Base-by-base conservation (phyloP, 495 filamentous ascomycete species). In the Penicillium subrubescens region DNA sequence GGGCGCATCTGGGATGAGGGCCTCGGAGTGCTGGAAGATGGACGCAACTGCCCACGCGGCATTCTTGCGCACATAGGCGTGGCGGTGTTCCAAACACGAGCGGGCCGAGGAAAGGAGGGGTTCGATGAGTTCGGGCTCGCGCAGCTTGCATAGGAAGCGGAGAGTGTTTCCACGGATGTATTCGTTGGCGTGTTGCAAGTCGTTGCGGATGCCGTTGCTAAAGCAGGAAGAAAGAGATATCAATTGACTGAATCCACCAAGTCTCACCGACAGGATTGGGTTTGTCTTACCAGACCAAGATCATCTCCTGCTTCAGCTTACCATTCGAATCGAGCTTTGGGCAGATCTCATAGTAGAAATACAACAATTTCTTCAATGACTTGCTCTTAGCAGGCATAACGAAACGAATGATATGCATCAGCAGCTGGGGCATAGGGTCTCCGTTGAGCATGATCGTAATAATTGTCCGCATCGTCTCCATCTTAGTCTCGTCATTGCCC, bases 321-420 rank as follows among this genome's bases (percentile, higher is more conserved):
- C 96, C 96, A 66, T 80, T 87, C 27, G 88, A 82, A 77, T 98
- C 96, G 46, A 89, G 89, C 77, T 99, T 99, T 29, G 96, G 96
- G 76, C 95, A 98, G 71, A 98, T 94, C 79, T 99, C 96, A 78
- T 97, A 97, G 82, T 97, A 99, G 78, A 98, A 94, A 80, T 99
- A 99, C 17, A 99, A 86, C 46, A 99, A 81, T 81, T 98, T 98
- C 86, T 99, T 99, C 70, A 99, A 82, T n/a, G 88, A 81, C 79
- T 98, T 98, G 80, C 89, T 92, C 82, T 92, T 97, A 61, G 92
- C 94, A 2, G 96, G 96, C 96, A 98, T 98, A 67, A 99, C 92
- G 77, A 98, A 98, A 77, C 95, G 91, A 81, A 99, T 98, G 73
- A 99, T 98, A 80, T 97, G 96, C 96, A 99, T 99, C 67, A 99